Base-by-base conservation (phyloP, 2,329 filamentous ascomycete genomes). In the Fusarium neocosmosporiellum region DNA sequence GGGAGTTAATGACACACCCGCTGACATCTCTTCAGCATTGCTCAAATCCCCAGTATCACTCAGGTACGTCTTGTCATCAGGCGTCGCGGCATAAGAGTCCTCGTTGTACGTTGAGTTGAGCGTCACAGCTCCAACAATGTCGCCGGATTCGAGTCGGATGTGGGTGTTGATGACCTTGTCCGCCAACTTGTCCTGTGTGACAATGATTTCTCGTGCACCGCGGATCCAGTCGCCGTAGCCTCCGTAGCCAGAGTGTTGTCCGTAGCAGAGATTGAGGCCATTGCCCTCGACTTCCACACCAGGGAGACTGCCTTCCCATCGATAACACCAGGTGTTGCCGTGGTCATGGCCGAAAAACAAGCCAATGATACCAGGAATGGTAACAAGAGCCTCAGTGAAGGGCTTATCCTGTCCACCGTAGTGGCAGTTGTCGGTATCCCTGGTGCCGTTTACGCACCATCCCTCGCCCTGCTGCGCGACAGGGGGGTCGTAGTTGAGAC, bases 341-440 rank as follows among this genome's bases (percentile, higher is more conserved):
- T 94, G 92, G 71, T 93, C 90, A 70, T 94, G 92, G 0, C 91
- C 92, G 6, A 85, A 86, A 78, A 93, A 91, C 7, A 92, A 75
- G 0, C 83, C 89, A 50, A 90, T 85, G 16, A 93, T 72, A 0
- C 90, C 89, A 0, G 82, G 78, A 0, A 88, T 90, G 0, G 85
- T 80, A 0, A 87, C 81, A 4, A 94, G 75, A 0, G 90, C 90
- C 64, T 86, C 76, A 89, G 93, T 92, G 69, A 94, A 93, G 0
- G 86, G 83, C 0, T 84, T 78, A 64, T 93, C 91, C 62, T 91
- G 84, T 5, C 81, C 83, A 1, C 86, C 86, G 76, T 86, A 84
- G 2, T 41, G 58, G 71, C 85, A 87, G 37, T 55, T 84, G 7
- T 74, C 77, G 0, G 33, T 34, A 62, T 83, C 78, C 22, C 83